phyloP scores from a whole-genome alignment of 23 red algal genomes.

The Gracilariopsis chorda region DNA sequence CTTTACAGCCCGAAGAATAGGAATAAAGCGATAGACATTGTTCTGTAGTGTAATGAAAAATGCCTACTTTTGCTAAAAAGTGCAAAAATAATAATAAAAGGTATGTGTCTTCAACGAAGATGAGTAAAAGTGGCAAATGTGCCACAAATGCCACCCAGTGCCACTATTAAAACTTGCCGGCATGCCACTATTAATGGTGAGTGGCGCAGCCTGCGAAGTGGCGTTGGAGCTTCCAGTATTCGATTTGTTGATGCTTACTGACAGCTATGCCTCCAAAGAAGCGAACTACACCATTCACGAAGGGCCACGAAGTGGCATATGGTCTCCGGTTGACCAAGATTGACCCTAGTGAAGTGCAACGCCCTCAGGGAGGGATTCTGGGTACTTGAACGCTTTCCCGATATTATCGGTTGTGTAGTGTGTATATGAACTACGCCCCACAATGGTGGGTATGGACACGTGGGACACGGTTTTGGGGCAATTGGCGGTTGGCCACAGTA shows the following conservation, averaged over 20 bases:
- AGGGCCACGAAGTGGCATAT: neutral
- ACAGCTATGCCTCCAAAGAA: conserved; percentile 14
- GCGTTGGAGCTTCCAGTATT: neutral
- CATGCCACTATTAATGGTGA: neutral
- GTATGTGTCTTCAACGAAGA: neutral
- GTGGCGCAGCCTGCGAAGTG: neutral
- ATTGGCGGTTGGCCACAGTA: too few relatives aligned
- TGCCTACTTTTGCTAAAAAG: neutral
- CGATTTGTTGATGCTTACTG: neutral
- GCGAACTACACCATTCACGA: conserved; percentile 13
- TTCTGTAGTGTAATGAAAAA: neutral
- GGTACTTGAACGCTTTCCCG: too few relatives aligned
- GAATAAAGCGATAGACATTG: too few relatives aligned
- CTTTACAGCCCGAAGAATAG: too few relatives aligned
- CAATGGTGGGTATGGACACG: too few relatives aligned
- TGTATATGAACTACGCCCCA: too few relatives aligned
- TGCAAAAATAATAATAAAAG: too few relatives aligned
- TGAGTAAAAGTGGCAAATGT: neutral
- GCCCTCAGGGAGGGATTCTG: too few relatives aligned
- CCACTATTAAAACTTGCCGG: neutral
- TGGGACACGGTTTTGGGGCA: too few relatives aligned
- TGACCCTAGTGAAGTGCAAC: too few relatives aligned
- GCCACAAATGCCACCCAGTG: neutral
- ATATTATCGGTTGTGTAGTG: too few relatives aligned
- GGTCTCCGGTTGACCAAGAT: neutral